Conservation (phyloP, 768 basidiomycete species). For the Mycena albidolilacea region DNA sequence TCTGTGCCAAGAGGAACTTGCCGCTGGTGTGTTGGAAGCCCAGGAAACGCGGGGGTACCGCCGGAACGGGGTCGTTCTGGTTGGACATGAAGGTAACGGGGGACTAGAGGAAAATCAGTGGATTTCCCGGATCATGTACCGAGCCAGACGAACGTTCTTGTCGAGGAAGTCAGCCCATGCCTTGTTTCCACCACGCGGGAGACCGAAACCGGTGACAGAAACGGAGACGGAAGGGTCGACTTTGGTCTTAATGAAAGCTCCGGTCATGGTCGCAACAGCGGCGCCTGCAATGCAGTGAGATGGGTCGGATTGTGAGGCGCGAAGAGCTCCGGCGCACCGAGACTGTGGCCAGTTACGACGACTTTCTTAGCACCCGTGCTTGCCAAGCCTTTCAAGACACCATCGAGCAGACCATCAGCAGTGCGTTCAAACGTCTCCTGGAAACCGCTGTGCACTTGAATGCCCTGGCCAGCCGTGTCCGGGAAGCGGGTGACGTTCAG, state of each 20-base stretch:
- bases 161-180: conserved; percentile 61
- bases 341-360: conserved; percentile 57
- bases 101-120: conserved; percentile 36
- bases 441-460: conserved; percentile 59
- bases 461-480: conserved; percentile 36
- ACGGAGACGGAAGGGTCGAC: conserved; percentile 52
- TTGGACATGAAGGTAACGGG: conserved; percentile 52
- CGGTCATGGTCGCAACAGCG: conserved; percentile 63
- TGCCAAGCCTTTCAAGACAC: conserved; percentile 47
- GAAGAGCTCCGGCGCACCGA: conserved; percentile 44
- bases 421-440: conserved; percentile 54
- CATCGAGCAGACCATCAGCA: conserved; percentile 49
- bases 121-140: too few relatives aligned
- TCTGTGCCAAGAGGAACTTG: too few relatives aligned
- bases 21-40: conserved; percentile 44
- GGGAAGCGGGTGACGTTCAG: conserved; percentile 53
- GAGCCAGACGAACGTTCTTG: conserved; percentile 40
- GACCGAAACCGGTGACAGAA: conserved; percentile 55
- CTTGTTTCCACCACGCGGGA: conserved; percentile 62
- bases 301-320: background rate
- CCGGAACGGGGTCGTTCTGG: conserved; percentile 58
- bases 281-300: conserved; percentile 47
- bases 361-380: conserved; percentile 50
- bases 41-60: conserved; percentile 52
- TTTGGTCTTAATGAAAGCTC: conserved; percentile 53